A percentile compares a stretch with the other conserved stretches of the same genome.
These are phyloP conservation scores for Endotrypanum monterogeii DNA, from an alignment of 208 protist species.

Conservation along the genomic window DNA sequence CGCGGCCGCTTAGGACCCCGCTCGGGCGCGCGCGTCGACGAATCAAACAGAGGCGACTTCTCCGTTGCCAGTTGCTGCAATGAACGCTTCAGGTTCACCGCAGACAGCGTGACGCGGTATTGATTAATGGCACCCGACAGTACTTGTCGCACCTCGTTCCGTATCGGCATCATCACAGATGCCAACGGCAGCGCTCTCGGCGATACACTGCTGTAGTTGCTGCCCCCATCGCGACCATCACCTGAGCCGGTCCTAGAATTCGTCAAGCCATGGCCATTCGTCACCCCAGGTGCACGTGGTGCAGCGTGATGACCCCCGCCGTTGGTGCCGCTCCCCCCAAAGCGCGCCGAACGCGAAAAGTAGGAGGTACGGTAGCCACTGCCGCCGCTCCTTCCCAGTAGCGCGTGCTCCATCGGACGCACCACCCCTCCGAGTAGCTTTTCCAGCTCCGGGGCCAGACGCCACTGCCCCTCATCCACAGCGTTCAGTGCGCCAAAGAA, in stretches of 20 bases:
- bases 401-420: slow-evolving; percentile 24
- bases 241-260: neutral
- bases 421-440: slow-evolving; percentile 28
- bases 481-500: neutral
- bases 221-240: neutral
- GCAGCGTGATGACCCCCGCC: neutral
- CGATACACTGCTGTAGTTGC: neutral
- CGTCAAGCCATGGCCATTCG: neutral
- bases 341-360: slow-evolving; percentile 5
- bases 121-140: slow-evolving; percentile 51
- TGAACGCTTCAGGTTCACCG: slow-evolving; percentile 16
- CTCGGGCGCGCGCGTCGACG: neutral
- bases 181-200: neutral
- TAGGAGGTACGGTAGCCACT: neutral
- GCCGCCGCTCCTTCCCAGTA: slow-evolving; percentile 7
- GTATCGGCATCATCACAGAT: slow-evolving; percentile 38
- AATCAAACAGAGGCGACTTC: neutral
- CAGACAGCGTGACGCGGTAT: slow-evolving; percentile 31
- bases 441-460: slow-evolving; percentile 50
- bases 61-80: neutral
- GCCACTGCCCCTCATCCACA: slow-evolving; percentile 36
- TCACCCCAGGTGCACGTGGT: neutral
- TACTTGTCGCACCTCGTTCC: slow-evolving; percentile 48
- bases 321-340: neutral
- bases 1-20: slow-evolving; percentile 5